Percentiles rank a stretch among this genome's conserved stretches.
Evolutionary conservation across 2,329 filamentous ascomycete species (phyloP).

Genomic region (Ophiostoma australiae): DNA sequence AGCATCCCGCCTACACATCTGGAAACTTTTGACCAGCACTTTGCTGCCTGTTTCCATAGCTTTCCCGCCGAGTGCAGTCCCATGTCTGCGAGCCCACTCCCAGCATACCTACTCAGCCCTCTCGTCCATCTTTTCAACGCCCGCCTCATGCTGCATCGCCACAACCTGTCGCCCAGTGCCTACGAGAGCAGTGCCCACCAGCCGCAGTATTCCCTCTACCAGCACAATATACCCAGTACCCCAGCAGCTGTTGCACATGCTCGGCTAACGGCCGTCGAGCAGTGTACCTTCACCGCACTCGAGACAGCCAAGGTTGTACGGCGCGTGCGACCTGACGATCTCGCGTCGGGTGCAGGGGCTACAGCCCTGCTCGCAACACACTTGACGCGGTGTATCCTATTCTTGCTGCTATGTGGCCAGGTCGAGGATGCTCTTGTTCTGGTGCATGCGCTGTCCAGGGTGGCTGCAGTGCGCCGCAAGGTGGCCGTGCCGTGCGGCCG

Average conservation of each 20-base stretch:
- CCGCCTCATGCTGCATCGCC: slow-evolving; percentile 79
- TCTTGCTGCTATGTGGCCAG: slow-evolving; percentile 70
- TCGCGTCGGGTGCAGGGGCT: slow-evolving; percentile 42
- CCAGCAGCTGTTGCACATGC: slow-evolving; percentile 36
- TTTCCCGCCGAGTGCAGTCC: slow-evolving; percentile 73
- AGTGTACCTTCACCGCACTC: slow-evolving; percentile 67
- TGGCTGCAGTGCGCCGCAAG: slow-evolving; percentile 61
- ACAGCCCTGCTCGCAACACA: slow-evolving; percentile 75
- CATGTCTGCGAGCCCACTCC: slow-evolving; percentile 42
- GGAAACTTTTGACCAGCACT: slow-evolving; percentile 75
- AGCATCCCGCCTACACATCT: slow-evolving; percentile 63
- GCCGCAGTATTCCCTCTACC: not conserved
- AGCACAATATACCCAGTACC: not conserved
- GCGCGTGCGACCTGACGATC: slow-evolving; percentile 57
- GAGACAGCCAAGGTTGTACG: slow-evolving; percentile 75
- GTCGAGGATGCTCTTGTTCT: slow-evolving; percentile 69
- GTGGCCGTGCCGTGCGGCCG: slow-evolving; percentile 62
- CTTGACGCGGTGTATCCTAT: slow-evolving; percentile 78
- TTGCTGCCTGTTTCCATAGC: slow-evolving; percentile 65
- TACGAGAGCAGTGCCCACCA: not conserved
- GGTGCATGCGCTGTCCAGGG: slow-evolving; percentile 63
- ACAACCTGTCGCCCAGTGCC: slow-evolving; percentile 68
- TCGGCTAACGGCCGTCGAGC: slow-evolving; percentile 67
- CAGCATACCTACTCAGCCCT: slow-evolving; percentile 69
- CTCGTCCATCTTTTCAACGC: slow-evolving; percentile 75